These are phyloP conservation scores for Psophocarpus tetragonolobus DNA, from an alignment of 306 rosid genomes.

Conservation along the genomic window DNA sequence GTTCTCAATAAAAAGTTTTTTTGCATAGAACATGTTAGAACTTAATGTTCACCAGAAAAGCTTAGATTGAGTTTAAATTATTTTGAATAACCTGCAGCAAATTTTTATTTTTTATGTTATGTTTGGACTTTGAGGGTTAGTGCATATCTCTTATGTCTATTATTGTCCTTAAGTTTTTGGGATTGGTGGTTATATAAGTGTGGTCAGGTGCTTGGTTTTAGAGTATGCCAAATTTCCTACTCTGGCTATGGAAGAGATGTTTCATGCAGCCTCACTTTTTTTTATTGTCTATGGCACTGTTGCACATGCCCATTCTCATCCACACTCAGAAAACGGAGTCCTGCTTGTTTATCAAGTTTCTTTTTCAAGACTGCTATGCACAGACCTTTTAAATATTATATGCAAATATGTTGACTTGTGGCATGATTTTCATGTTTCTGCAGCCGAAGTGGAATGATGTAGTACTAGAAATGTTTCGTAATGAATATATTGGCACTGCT, in stretches of 20 bases:
- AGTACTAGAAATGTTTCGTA: slow-evolving; percentile 80
- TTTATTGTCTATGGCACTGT: not conserved
- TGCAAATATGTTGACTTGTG: slow-evolving; percentile 7
- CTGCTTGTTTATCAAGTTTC: not conserved
- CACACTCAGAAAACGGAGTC: not conserved
- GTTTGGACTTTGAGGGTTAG: not conserved
- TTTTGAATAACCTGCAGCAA: not conserved
- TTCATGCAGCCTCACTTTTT: not conserved
- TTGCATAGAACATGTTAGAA: not conserved
- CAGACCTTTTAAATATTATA: not conserved
- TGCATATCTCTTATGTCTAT: not conserved
- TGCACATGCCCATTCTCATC: not conserved
- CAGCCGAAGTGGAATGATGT: slow-evolving; percentile 88
- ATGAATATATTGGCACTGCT: slow-evolving; percentile 77
- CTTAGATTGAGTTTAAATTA: not conserved
- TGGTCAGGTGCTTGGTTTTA: not conserved
- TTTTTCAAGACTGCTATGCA: slow-evolving; percentile 4
- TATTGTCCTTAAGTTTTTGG: not conserved
- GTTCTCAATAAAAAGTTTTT: not conserved
- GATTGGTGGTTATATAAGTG: not conserved
- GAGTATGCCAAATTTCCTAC: slow-evolving; percentile 1
- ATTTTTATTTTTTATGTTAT: not conserved
- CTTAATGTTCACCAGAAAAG: not conserved
- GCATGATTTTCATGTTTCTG: slow-evolving; percentile 37
- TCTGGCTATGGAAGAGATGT: not conserved